phyloP scores from a whole-genome alignment of 1,139 yeast species.

The Hemisphaericaspora subhashii region DNA sequence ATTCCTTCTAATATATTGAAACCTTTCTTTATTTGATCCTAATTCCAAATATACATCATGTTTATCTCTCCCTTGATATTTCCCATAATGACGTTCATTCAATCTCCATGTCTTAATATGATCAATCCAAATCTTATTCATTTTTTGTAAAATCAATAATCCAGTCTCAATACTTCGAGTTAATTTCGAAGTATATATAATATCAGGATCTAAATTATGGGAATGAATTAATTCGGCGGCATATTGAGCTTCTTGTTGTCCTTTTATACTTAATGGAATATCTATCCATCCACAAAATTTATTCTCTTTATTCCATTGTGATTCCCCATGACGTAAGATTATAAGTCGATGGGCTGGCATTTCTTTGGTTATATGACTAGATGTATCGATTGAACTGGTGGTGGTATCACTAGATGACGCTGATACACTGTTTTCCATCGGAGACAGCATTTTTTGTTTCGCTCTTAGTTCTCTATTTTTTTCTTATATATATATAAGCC shows the following conservation, averaged over 20 bases:
- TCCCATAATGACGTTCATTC: constrained; percentile 79
- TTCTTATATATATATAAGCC: too few species aligned
- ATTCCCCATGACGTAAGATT: constrained; percentile 73
- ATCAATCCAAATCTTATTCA: constrained; percentile 49
- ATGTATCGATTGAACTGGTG: neutral
- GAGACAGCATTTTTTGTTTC: neutral
- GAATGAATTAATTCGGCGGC: constrained; percentile 56
- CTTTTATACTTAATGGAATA: constrained; percentile 60
- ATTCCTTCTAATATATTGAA: constrained; percentile 67
- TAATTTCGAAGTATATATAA: constrained; percentile 64
- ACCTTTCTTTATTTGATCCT: constrained; percentile 53
- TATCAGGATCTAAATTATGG: constrained; percentile 45
- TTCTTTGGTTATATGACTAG: neutral
- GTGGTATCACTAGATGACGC: neutral
- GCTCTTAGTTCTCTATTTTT: too few species aligned
- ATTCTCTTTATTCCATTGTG: constrained; percentile 69
- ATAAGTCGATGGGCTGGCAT: constrained; percentile 39
- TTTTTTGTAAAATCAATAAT: constrained; percentile 51
- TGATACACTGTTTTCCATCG: neutral
- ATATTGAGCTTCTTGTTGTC: constrained; percentile 58
- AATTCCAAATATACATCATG: constrained; percentile 51
- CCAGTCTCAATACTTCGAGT: constrained; percentile 69
- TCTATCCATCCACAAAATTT: constrained; percentile 87
- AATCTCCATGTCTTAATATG: constrained; percentile 63
- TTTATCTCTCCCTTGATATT: constrained; percentile 66